Evolutionary conservation across 1,139 yeast genomes (phyloP).

Genomic region (Nakaseomyces sp.): DNA sequence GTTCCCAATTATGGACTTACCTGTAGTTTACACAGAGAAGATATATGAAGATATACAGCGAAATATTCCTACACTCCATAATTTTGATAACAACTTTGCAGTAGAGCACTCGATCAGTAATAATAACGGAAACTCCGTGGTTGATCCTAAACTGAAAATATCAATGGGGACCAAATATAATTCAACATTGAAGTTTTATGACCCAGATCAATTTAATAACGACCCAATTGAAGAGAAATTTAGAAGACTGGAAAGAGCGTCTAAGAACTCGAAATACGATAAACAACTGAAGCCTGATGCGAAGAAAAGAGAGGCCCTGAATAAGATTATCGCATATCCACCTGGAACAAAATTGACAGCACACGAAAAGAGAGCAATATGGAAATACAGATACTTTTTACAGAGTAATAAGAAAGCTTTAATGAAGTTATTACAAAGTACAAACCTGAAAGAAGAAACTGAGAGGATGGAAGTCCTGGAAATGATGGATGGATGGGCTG

Average conservation of each 20-base stretch:
- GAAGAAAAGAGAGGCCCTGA: conserved; percentile 64
- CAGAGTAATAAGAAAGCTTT: conserved; percentile 67
- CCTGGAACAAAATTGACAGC: conserved; percentile 76
- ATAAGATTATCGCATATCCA: conserved; percentile 61
- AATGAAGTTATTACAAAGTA: conserved; percentile 78
- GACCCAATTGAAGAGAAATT: conserved; percentile 88
- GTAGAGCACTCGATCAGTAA: conserved; percentile 5
- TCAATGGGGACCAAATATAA: conserved; percentile 30
- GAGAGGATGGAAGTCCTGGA: conserved; percentile 75
- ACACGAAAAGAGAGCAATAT: conserved; percentile 77
- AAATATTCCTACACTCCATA: conserved; percentile 31
- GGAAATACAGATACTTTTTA: conserved; percentile 86
- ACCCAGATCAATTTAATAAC: conserved; percentile 54
- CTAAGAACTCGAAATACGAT: conserved; percentile 68
- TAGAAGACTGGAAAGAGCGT: conserved; percentile 66
- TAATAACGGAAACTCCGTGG: conserved; percentile 12
- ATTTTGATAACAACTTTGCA: conserved; percentile 23
- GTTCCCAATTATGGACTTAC: conserved; percentile 67
- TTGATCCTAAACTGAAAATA: conserved; percentile 14
- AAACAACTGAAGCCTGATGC: conserved; percentile 80
- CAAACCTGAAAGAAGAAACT: conserved; percentile 77
- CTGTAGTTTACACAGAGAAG: conserved; percentile 66
- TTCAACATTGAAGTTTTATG: conserved; percentile 44
- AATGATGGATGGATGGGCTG: conserved; percentile 52
- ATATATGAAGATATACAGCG: conserved; percentile 33